Evolutionary conservation across 169 alveolate species (phyloP).

Genomic region (Cyclospora cayetanensis): DNA sequence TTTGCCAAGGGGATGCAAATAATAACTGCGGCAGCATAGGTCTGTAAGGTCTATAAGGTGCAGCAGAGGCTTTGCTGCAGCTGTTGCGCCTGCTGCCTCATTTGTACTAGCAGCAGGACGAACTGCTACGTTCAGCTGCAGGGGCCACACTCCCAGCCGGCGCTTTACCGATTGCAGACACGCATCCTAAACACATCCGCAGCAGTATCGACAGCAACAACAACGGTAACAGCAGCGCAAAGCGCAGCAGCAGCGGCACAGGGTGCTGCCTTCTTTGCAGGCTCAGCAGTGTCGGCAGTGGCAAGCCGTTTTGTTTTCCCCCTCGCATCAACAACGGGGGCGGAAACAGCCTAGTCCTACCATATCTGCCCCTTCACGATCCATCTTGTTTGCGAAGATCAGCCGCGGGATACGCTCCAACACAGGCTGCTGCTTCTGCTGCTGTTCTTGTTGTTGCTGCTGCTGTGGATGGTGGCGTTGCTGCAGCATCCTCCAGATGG

Average conservation of each 20-base stretch:
- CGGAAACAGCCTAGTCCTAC: conserved; percentile 18
- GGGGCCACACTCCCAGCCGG: conserved; percentile 56
- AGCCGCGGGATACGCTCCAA: neutral
- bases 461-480: conserved; percentile 74
- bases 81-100: neutral
- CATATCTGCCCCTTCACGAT: conserved; percentile 65
- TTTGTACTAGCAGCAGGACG: neutral
- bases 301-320: neutral
- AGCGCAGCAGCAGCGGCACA: conserved; percentile 12
- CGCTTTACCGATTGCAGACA: conserved; percentile 34
- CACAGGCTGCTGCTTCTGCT: neutral
- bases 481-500: conserved; percentile 91
- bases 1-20: neutral
- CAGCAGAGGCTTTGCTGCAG: neutral
- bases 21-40: conserved; percentile 2
- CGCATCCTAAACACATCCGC: neutral
- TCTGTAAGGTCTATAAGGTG: conserved; percentile 9
- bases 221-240: neutral
- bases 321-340: neutral
- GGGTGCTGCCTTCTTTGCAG: neutral
- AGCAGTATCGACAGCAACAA: neutral
- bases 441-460: neutral
- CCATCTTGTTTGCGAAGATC: conserved; percentile 60
- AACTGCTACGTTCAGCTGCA: conserved; percentile 43
- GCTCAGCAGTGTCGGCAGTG: neutral